Percentiles rank a stretch among this genome's conserved stretches.
Conservation (phyloP, 306 rosid genomes). For the Prunus mongolica region DNA sequence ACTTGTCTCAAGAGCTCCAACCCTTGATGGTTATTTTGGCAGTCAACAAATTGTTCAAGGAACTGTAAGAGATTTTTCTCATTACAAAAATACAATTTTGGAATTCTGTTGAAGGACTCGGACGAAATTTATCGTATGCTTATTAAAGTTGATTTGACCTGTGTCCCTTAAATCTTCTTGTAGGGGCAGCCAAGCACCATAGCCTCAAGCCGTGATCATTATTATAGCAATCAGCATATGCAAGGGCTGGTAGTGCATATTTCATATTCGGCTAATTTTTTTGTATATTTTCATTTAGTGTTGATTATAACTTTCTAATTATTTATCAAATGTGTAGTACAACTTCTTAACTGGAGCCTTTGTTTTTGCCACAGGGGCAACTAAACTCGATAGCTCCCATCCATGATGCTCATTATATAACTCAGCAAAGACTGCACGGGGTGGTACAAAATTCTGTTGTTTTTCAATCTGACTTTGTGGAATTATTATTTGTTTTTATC, state of each 20-base stretch:
- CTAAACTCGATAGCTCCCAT: conserved; percentile 36
- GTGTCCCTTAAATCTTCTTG: conserved; percentile 1
- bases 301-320: not conserved
- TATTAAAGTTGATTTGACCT: conserved; percentile 7
- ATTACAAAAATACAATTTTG: not conserved
- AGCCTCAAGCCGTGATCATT: conserved; percentile 15
- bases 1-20: conserved; percentile 32
- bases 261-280: not conserved
- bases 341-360: conserved; percentile 7
- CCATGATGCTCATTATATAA: conserved; percentile 29
- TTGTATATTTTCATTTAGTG: not conserved
- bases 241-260: conserved; percentile 31
- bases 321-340: not conserved
- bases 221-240: conserved; percentile 19
- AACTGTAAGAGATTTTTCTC: conserved; percentile 27
- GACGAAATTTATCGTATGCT: not conserved
- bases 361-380: conserved; percentile 34
- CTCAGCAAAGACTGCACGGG: conserved; percentile 37
- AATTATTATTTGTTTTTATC: not conserved
- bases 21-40: conserved; percentile 32
- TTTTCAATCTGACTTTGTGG: not conserved
- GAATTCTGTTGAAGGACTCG: not conserved
- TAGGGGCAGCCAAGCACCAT: conserved; percentile 28
- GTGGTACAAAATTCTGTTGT: conserved; percentile 34
- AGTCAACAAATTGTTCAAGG: conserved; percentile 29